Percentiles rank a stretch among this genome's conserved stretches.
Evolutionary conservation across 139 green algal species (phyloP).

Genomic region (Micractinium conductrix): DNA sequence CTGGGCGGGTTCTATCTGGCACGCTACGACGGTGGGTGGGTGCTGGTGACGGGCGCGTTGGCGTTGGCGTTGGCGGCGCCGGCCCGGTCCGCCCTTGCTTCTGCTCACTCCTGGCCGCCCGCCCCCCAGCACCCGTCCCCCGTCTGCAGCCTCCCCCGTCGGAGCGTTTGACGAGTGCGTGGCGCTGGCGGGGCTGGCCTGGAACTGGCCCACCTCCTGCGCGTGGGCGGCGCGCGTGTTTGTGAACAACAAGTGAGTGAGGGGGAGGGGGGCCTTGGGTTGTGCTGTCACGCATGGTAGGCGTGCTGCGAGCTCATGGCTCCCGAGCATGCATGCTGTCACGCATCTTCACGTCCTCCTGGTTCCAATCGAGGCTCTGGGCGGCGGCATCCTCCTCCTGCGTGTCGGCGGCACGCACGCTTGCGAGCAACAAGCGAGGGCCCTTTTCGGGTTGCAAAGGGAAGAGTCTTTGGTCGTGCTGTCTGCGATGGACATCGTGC

Average conservation of each 20-base stretch:
- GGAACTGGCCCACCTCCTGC: conserved; percentile 94
- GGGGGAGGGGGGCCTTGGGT: not conserved
- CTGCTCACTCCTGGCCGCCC: not conserved
- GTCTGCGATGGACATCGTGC: too few relatives aligned
- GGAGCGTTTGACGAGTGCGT: conserved; percentile 95
- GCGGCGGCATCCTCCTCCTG: too few relatives aligned
- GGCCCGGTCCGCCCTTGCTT: not conserved
- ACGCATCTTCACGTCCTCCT: too few relatives aligned
- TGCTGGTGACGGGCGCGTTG: conserved; percentile 57
- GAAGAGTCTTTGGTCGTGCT: too few relatives aligned
- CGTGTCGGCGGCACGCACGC: too few relatives aligned
- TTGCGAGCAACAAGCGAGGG: too few relatives aligned
- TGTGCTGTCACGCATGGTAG: not conserved
- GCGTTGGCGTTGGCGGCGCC: not conserved
- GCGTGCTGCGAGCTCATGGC: too few relatives aligned
- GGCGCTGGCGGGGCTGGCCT: conserved; percentile 88
- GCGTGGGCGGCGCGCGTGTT: conserved; percentile 93
- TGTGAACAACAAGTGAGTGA: conserved; percentile 78
- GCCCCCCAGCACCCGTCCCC: not conserved
- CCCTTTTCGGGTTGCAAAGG: too few relatives aligned
- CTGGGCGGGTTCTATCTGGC: conserved; percentile 95
- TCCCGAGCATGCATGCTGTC: too few relatives aligned
- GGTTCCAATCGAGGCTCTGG: too few relatives aligned
- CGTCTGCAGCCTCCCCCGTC: conserved; percentile 76
- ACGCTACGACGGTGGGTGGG: conserved; percentile 63